A percentile compares a stretch with the other conserved stretches of the same genome.
Conservation (phyloP, 345 rosid genomes). For the Moricandia arvensis region DNA sequence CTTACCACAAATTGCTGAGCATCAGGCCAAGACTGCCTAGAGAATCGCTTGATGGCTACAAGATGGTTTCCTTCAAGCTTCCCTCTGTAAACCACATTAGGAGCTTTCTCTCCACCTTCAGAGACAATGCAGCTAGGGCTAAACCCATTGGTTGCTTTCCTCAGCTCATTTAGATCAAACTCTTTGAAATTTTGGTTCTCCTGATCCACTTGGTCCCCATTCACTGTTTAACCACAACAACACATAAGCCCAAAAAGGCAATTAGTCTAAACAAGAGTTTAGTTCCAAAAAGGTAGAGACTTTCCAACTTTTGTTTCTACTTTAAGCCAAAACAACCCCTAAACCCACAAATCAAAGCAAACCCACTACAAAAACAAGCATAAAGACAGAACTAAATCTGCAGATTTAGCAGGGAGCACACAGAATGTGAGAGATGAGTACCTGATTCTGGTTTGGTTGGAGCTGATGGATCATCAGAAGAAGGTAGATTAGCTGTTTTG, state of each 20-base stretch:
- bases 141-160: conserved; percentile 83
- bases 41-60: conserved; percentile 87
- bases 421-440: conserved; percentile 7
- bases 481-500: conserved; percentile 63
- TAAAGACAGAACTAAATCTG: neutral
- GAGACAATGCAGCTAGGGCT: conserved; percentile 72
- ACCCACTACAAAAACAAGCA: neutral
- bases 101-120: conserved; percentile 96
- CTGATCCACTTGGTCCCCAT: conserved; percentile 46
- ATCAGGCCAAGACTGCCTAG: conserved; percentile 95
- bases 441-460: conserved; percentile 67
- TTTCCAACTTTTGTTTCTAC: conserved; percentile 21
- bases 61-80: conserved; percentile 64
- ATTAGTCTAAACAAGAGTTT: conserved; percentile 18
- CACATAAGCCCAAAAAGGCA: conserved; percentile 7
- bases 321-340: conserved; percentile 5
- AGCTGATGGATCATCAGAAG: conserved; percentile 67
- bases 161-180: conserved; percentile 64
- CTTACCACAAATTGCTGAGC: conserved; percentile 85
- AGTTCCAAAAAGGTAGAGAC: conserved; percentile 27
- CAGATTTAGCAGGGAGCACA: conserved; percentile 11
- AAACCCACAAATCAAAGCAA: conserved; percentile 25
- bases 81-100: conserved; percentile 85
- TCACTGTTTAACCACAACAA: conserved; percentile 33
- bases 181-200: conserved; percentile 61